A percentile compares a stretch with the other conserved stretches of the same genome.
Conservation (phyloP, 2,329 filamentous ascomycete genomes). For the Apiospora sp. region DNA sequence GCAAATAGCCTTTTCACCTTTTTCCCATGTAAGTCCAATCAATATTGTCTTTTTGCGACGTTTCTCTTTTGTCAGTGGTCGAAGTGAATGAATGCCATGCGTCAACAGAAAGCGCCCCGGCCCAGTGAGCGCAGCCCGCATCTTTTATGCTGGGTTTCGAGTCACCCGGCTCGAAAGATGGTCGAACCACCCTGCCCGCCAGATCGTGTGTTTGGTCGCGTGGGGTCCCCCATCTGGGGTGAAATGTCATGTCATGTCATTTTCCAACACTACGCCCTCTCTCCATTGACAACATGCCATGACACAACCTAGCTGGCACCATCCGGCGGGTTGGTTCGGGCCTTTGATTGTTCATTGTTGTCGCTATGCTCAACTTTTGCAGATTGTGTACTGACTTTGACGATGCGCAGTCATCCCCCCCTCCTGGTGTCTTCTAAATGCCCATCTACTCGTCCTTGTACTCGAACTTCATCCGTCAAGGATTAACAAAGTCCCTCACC, state of each 20-base stretch:
- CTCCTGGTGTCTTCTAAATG: constrained; percentile 86
- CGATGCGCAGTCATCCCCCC: constrained; percentile 59
- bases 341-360: background rate
- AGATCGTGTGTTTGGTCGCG: constrained; percentile 14
- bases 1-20: constrained; percentile 66
- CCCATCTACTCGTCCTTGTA: constrained; percentile 74
- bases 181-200: constrained; percentile 14
- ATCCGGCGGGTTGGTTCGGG: background rate
- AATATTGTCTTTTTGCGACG: background rate
- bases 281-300: background rate
- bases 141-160: constrained; percentile 22
- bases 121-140: background rate
- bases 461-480: constrained; percentile 91
- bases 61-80: background rate
- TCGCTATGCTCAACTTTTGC: background rate
- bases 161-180: constrained; percentile 14
- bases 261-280: background rate
- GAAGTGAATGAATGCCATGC: background rate
- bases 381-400: background rate
- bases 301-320: background rate
- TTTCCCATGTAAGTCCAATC: constrained; percentile 66
- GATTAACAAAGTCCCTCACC: constrained; percentile 95
- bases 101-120: background rate
- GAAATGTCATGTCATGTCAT: constrained; percentile 6
- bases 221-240: constrained; percentile 17